A percentile compares a stretch with the other conserved stretches of the same genome.
Conservation (phyloP, 371 early-diverging fungal genomes). For the Cokeromyces recurvatus region DNA sequence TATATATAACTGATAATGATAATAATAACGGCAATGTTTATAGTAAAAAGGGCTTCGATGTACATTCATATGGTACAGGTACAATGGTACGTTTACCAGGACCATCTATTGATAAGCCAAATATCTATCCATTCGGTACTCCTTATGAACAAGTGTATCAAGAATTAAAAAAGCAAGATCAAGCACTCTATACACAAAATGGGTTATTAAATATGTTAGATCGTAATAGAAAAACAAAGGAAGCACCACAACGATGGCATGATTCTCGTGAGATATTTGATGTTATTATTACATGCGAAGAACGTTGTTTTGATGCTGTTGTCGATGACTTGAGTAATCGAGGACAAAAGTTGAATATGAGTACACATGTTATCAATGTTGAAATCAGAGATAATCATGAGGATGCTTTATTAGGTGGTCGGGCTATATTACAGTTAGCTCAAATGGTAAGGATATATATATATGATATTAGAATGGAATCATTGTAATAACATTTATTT, state of each 20-base stretch:
- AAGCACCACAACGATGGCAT: conserved; percentile 86
- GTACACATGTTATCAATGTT: conserved; percentile 93
- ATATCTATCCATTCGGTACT: conserved; percentile 89
- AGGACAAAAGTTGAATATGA: conserved; percentile 59
- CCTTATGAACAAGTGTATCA: conserved; percentile 88
- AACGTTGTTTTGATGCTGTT: conserved; percentile 92
- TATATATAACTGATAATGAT: too few relatives aligned
- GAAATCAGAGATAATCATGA: conserved; percentile 94
- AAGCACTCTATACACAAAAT: conserved; percentile 74
- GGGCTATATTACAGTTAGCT: conserved; percentile 77
- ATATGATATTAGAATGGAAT: too few relatives aligned
- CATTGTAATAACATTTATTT: too few relatives aligned
- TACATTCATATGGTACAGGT: conserved; percentile 89
- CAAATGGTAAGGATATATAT: conserved; percentile 42
- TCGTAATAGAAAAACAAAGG: conserved; percentile 87
- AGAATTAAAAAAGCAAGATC: conserved; percentile 77
- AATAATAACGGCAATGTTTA: background rate
- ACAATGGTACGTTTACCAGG: conserved; percentile 91
- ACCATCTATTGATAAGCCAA: conserved; percentile 81
- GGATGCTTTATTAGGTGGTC: conserved; percentile 85
- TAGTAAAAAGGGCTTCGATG: conserved; percentile 74
- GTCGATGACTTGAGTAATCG: conserved; percentile 78
- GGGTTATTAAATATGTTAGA: conserved; percentile 91
- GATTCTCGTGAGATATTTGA: conserved; percentile 78
- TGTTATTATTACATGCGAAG: conserved; percentile 96